Evolutionary conservation across 2,329 filamentous ascomycete species (phyloP).

Genomic region (Arthrinium phaeospermum): DNA sequence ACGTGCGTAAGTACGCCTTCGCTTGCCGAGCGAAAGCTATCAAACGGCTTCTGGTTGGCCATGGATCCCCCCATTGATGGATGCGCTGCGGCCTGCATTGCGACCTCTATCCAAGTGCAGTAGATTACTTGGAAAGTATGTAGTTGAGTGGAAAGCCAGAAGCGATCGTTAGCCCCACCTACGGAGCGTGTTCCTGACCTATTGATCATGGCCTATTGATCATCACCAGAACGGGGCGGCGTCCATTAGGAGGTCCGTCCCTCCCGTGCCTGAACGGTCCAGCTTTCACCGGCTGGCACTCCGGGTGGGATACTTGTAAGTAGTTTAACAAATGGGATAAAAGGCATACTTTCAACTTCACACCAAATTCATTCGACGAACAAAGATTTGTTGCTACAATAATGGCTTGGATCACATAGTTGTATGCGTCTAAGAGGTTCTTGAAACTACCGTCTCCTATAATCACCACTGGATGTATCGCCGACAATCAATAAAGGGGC

Average conservation of each 20-base stretch:
- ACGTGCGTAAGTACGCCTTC: neutral
- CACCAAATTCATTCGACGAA: no score
- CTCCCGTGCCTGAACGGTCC: neutral
- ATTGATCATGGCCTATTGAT: neutral
- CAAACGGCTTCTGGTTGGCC: neutral
- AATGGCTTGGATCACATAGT: no score
- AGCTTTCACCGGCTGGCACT: neutral
- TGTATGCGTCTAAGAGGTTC: no score
- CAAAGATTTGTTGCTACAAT: no score
- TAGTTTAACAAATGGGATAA: neutral
- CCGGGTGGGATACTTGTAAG: no score
- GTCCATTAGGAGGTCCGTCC: neutral
- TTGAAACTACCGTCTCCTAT: neutral
- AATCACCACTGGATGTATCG: neutral
- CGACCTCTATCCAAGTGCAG: neutral
- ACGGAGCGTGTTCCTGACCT: neutral
- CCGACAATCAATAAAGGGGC: neutral
- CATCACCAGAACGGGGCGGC: neutral
- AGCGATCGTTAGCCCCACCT: neutral
- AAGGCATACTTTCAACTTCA: no score
- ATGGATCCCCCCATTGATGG: neutral
- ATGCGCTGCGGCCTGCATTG: neutral
- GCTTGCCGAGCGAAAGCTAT: neutral
- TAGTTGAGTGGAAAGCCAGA: neutral
- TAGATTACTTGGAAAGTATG: neutral